A percentile compares a stretch with the other conserved stretches of the same genome.
These are phyloP conservation scores for Edaphochlamys debaryana DNA, from an alignment of 139 green algal genomes.

Conservation along the genomic window DNA sequence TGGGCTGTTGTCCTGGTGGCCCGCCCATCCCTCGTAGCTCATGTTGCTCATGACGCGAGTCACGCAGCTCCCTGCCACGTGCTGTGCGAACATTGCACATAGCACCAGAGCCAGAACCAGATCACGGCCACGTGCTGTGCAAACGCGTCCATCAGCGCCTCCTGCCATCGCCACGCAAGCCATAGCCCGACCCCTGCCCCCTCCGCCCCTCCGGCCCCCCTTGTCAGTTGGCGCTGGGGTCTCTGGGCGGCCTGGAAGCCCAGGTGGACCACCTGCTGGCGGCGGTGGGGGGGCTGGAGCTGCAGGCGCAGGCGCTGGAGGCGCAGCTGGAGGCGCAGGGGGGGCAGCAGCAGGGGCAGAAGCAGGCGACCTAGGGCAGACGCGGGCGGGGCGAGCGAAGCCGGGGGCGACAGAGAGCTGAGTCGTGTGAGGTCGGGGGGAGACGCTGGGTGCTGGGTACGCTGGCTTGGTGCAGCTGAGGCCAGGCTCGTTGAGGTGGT, in stretches of 20 bases:
- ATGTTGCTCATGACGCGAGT: not conserved
- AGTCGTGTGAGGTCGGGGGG: no score
- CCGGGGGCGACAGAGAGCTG: no score
- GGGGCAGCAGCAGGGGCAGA: not conserved
- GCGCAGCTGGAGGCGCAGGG: not conserved
- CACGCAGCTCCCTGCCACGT: not conserved
- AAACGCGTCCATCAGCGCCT: not conserved
- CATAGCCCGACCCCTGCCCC: not conserved
- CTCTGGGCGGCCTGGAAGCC: not conserved
- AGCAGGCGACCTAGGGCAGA: no score
- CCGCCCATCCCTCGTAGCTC: no score
- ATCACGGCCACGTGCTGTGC: no score
- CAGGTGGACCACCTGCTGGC: conserved; percentile 31
- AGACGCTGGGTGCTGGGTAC: no score
- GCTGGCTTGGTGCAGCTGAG: no score
- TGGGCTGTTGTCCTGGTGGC: not conserved
- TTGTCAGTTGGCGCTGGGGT: conserved; percentile 6
- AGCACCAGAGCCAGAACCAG: not conserved
- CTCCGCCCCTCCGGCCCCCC: not conserved
- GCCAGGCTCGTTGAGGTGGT: no score
- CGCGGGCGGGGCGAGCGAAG: no score
- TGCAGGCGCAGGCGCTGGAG: not conserved
- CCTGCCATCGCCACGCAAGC: not conserved
- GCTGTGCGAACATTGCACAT: not conserved
- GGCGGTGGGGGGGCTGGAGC: conserved; percentile 26